Evolutionary conservation across 2,329 filamentous ascomycete genomes (phyloP), one percentile per base, ranked within the genome.

Genomic region (Aplosporella prunicola): DNA sequence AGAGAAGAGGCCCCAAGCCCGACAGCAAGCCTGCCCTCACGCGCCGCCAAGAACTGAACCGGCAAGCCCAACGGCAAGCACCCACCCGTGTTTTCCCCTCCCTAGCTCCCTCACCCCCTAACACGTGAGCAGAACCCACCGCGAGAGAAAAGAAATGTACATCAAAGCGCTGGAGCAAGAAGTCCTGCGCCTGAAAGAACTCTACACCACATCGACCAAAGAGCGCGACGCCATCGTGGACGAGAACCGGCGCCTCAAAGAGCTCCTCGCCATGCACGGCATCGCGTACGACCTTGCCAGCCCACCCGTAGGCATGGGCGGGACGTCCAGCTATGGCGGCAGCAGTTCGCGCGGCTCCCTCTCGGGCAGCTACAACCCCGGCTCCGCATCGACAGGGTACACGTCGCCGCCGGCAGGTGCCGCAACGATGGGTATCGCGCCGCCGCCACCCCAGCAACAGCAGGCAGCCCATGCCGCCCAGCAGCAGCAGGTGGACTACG

Each of bases 1-100:
- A 96, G 64, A 78, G 85, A 47, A 78, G 91, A 60, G 91, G 91
- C 1, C 91, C 91, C 0, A 96, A 96, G 58, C 91, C 91, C 14
- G 91, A 96, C 59, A 93, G 83, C 67, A 95, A 93, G 57, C 91
- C 91, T 13, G 89, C 91, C 29, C 66, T 94, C 51, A 96, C 89
- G 14, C 74, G 89, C 44, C 77, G 89, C 46, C 91, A 96, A 57
- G 89, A 96, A 60, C 67, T 96, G 43, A 96, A 96, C 57, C 77
- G 91, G 45, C 89, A 96, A 64, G 91, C 91, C 20, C 91, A 96
- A 62, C 81, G 88, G 88, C 93, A 75, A 7, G 37, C n/a, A 31
- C 25, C 11, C 1, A 20, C 18, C 24, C 14, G 30, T 27, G 16
- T 20, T 16, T 18, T 18, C 5, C 8, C 3, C 11, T 5, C 10